Conservation (phyloP, 2,329 filamentous ascomycete species). For the Leptographium wingfieldii region DNA sequence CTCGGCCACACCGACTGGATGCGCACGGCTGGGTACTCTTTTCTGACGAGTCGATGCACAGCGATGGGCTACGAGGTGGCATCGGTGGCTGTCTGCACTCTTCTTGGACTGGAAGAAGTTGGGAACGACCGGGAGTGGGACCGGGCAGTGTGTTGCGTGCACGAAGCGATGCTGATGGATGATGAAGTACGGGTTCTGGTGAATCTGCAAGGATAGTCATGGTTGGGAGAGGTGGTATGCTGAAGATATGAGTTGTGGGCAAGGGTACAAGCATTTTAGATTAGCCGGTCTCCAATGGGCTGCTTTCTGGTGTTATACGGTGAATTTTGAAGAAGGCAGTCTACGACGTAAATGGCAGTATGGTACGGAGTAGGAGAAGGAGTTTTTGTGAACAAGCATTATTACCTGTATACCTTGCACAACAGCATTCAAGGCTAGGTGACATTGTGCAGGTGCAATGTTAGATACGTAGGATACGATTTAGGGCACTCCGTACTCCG, state of each 20-base stretch:
- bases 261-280: not conserved
- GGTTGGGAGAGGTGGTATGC: not conserved
- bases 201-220: not conserved
- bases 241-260: not conserved
- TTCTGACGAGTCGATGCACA: not conserved
- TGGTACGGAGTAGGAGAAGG: not conserved
- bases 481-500: not conserved
- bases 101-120: conserved; percentile 3
- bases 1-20: conserved; percentile 4
- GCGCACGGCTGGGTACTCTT: conserved; percentile 3
- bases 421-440: too few relatives aligned
- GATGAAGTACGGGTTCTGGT: conserved; percentile 7
- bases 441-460: too few relatives aligned
- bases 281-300: not conserved
- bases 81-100: conserved; percentile 1
- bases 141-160: conserved; percentile 2
- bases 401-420: not conserved
- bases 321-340: not conserved
- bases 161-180: conserved; percentile 4
- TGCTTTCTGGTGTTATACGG: not conserved
- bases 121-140: conserved; percentile 3
- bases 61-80: not conserved
- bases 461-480: not conserved
- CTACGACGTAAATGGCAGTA: too few relatives aligned
- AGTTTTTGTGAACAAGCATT: not conserved